These are phyloP conservation scores for Jaltomata sinuosa DNA, from an alignment of 257 asterid genomes.

Conservation along the genomic window DNA sequence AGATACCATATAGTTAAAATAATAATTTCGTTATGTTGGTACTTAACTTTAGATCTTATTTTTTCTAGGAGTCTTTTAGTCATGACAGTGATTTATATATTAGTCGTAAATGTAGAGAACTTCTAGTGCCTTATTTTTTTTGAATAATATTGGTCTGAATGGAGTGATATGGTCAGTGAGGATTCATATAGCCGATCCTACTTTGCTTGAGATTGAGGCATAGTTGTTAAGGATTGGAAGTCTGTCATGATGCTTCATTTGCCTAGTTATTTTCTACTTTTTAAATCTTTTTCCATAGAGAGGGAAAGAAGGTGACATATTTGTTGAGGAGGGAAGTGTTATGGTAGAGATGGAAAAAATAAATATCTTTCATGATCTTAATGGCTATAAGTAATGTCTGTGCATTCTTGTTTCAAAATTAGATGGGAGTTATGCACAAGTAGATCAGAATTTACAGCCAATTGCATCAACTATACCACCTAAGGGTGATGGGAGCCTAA, in stretches of 20 bases:
- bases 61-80: neutral
- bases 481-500: constrained; percentile 27
- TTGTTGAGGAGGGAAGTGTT: neutral
- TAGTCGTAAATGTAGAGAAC: neutral
- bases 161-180: neutral
- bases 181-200: neutral
- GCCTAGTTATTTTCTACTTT: neutral
- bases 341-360: neutral
- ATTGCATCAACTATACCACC: constrained; percentile 39
- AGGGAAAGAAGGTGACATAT: neutral
- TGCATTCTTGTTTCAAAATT: constrained; percentile 14
- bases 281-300: neutral
- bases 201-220: neutral
- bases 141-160: neutral
- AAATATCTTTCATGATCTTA: neutral
- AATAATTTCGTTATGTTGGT: neutral
- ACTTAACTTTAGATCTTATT: neutral
- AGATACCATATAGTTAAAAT: neutral
- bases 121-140: neutral
- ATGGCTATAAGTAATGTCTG: neutral
- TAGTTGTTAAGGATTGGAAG: neutral
- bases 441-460: constrained; percentile 24
- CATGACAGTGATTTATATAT: neutral
- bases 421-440: constrained; percentile 32
- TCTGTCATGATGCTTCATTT: neutral